Evolutionary conservation across 2,329 filamentous ascomycete species (phyloP).

Genomic region (Apiospora saccharicola): DNA sequence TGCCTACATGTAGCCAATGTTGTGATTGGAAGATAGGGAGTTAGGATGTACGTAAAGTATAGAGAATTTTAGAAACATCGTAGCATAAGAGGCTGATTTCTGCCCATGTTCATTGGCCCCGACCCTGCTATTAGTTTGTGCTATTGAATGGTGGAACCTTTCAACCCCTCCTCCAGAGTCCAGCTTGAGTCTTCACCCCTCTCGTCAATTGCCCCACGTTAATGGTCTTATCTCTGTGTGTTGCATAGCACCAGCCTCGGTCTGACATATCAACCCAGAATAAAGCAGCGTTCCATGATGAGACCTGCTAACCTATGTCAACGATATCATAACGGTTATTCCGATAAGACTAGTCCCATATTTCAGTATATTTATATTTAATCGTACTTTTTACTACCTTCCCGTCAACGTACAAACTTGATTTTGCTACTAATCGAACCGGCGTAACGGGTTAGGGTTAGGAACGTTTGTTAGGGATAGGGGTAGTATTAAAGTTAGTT

Average conservation of each 20-base stretch:
- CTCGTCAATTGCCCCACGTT: constrained; percentile 1
- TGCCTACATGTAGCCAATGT: no score
- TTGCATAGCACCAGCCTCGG: not conserved
- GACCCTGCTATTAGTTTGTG: not conserved
- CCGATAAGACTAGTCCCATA: no score
- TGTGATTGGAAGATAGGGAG: not conserved
- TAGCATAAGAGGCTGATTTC: constrained; percentile 8
- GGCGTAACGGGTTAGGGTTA: no score
- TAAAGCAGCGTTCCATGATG: not conserved
- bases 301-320: not conserved
- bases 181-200: not conserved
- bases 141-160: constrained; percentile 6
- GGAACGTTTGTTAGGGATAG: no score
- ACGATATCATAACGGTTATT: no score
- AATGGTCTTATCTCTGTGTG: not conserved
- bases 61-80: not conserved
- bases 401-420: no score
- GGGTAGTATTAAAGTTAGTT: no score
- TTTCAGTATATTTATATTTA: no score
- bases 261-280: not conserved
- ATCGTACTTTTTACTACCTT: no score
- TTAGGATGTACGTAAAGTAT: not conserved
- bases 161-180: constrained; percentile 6
- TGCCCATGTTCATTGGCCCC: not conserved
- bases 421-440: no score